phyloP scores from a whole-genome alignment of 805 yeast species.

The Candida broadrunensis region DNA sequence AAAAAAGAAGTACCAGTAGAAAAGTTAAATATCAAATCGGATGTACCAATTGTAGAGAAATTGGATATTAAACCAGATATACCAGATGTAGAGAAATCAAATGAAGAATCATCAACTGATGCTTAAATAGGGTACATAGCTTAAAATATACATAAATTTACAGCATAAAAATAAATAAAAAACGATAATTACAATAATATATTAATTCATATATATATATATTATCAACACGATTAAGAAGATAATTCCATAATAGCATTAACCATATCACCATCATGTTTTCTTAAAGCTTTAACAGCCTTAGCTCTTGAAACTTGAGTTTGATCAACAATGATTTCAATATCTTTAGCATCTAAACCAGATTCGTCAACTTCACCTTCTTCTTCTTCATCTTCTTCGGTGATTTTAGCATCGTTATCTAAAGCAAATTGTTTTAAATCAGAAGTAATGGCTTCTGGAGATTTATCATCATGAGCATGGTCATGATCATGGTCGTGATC shows the following conservation, averaged over 20 bases:
- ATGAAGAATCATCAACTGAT: no score
- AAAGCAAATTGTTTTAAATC: constrained; percentile 72
- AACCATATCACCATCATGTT: constrained; percentile 90
- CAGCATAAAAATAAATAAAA: no score
- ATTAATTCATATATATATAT: no score
- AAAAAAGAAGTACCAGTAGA: background rate
- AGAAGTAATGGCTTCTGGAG: constrained; percentile 78
- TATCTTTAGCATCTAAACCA: constrained; percentile 79
- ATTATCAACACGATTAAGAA: no score
- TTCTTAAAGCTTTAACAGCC: constrained; percentile 88
- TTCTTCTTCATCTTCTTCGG: constrained; percentile 32
- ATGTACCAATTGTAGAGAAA: background rate
- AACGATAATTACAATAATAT: no score
- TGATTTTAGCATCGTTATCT: constrained; percentile 31
- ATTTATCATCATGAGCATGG: constrained; percentile 42
- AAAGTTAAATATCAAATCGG: background rate
- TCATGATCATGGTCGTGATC: constrained; percentile 7
- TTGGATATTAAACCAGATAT: background rate
- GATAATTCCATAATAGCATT: constrained; percentile 88
- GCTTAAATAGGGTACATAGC: no score
- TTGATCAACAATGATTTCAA: constrained; percentile 86
- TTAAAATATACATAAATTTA: no score
- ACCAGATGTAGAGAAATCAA: background rate
- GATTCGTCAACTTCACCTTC: constrained; percentile 76
- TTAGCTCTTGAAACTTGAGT: constrained; percentile 84